Base-by-base conservation (phyloP, 2,329 filamentous ascomycete genomes). In the Lanzia echinophila region DNA sequence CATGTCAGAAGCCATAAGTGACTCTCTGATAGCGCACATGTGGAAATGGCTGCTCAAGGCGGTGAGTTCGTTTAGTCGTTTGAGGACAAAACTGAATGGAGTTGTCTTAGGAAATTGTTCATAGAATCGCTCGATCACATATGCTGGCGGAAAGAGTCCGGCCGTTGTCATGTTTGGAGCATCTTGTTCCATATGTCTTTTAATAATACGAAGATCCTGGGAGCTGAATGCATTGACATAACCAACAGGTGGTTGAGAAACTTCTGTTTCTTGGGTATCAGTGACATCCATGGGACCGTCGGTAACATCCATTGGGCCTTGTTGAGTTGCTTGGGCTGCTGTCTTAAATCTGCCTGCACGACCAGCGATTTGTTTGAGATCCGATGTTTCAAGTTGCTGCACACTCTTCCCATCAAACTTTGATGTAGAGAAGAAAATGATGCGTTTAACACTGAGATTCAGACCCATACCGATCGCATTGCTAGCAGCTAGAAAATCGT, bases 401-500 rank as follows among this genome's bases (percentile, higher is more conserved):
- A 81, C 74, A 31, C 78, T 75, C 5, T 73, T 71, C 1, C 86
- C 86, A 58, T 90, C 79, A 60, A 79, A 86, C 68, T 96, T 99
- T 56, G 76, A 73, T 2, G 84, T 78, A 0, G 85, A 78, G 65
- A 96, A 89, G 60, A 99, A 94, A 51, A 99, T 81, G 57, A 99
- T 81, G 24, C 95, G 87, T 67, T 90, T 94, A 68, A 96, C 90
- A 70, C 84, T 90, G 68, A 99, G 72, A 65, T 99, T 99, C 20
- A 99, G 74, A 1, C 95, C 94, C 92, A 99, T 97, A 36, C 94
- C 94, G 58, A 99, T 92, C 45, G 94, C 94, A 71, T 96, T 90
- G 63, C 90, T 96, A 8, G 95, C 94, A 24, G 94, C 91, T 6
- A 99, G 76, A 62, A 84, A 95, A 68, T 99, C 94, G 67, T 96